These are phyloP conservation scores for Huiozyma naganishii DNA, from an alignment of 805 yeast genomes.

Conservation along the genomic window DNA sequence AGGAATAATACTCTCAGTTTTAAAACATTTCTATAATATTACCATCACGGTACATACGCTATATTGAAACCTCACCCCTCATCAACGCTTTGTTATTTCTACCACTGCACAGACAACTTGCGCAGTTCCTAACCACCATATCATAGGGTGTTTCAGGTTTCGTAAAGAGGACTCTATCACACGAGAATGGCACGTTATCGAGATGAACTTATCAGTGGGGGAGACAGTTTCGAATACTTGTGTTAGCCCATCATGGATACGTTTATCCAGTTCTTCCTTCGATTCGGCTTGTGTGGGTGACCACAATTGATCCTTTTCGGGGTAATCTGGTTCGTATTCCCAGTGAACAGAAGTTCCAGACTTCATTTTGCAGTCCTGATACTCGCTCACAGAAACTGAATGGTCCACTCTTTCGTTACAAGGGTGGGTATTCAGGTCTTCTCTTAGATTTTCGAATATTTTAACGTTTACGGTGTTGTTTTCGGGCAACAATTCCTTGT, in stretches of 20 bases:
- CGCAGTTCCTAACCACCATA: slow-evolving; percentile 46
- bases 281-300: slow-evolving; percentile 38
- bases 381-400: slow-evolving; percentile 10
- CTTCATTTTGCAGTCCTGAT: slow-evolving; percentile 9
- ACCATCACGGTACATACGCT: no score
- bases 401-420: slow-evolving; percentile 44
- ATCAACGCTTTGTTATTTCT: slow-evolving; percentile 15
- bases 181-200: slow-evolving; percentile 54
- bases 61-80: no score
- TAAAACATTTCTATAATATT: no score
- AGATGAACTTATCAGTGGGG: slow-evolving; percentile 26
- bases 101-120: slow-evolving; percentile 54
- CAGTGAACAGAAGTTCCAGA: slow-evolving; percentile 30
- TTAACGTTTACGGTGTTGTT: slow-evolving; percentile 8
- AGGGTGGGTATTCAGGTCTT: slow-evolving; percentile 47
- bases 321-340: slow-evolving; percentile 36
- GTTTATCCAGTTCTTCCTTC: slow-evolving; percentile 36
- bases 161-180: slow-evolving; percentile 42
- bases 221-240: slow-evolving; percentile 31
- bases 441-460: slow-evolving; percentile 40
- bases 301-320: slow-evolving; percentile 41
- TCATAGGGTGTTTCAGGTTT: slow-evolving; percentile 42
- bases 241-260: slow-evolving; percentile 30
- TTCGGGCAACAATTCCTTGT: slow-evolving; percentile 4
- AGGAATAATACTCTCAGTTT: no score